Base-by-base conservation (phyloP, 1,139 yeast genomes). In the Candida dubliniensis region DNA sequence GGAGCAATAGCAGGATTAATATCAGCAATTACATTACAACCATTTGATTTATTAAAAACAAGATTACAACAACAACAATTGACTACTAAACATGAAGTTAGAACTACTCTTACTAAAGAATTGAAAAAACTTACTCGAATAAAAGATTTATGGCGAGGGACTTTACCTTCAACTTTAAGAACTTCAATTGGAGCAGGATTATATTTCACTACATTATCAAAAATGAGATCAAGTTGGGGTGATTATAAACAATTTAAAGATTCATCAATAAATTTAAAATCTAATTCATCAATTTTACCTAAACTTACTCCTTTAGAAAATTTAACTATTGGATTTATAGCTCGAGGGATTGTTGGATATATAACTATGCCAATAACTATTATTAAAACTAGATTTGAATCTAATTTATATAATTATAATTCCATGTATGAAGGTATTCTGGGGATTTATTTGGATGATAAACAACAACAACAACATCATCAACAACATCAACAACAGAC, bases 311-410 rank as follows among this genome's bases (percentile, higher is more conserved):
- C 82, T 53, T 57, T 72, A 39, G 91, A 84, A 48, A 93, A 93
- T 59, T 66, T 91, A 45, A 48, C 79, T 4, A 75, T 91, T 0
- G 99, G 99, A 2, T 88, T 88, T 38, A 57, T 83, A 2, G 85
- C 95, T 1, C 72, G 99, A 45, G 91, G 93, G 0, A 51, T 79
- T 1, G 96, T 90, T 4, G 99, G 99, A 1, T 76, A 85, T 51
- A 51, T 87, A 15, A 89, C 96, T n/a, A 93, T 93, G 99, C 99
- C 99, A 0, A 79, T 93, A n/a, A 93, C 99, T 0, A 82, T 93
- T n/a, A 67, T 93, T 38, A 93, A 93, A 59, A 95, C 95, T 9
- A 74, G 98, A 37, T 90, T 79, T 57, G 98, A 93, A 64, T 83
- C 90, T 6, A 85, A 85, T 43, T 55, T 84, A 46, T 91, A 87